Conservation (phyloP, 768 basidiomycete genomes). For the Boletus sp. region DNA sequence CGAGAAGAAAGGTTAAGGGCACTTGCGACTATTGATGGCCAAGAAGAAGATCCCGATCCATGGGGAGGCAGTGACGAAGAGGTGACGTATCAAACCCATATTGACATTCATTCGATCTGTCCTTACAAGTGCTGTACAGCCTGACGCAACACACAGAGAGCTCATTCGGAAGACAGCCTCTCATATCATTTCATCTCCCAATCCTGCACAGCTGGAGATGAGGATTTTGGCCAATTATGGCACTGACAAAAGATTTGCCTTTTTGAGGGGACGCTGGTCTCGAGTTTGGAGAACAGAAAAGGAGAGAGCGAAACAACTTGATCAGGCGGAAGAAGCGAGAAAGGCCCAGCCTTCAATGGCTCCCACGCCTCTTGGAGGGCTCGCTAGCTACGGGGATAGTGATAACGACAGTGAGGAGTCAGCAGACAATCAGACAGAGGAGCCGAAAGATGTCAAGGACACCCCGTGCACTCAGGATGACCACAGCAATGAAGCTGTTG, state of each 20-base stretch:
- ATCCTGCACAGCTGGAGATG: conserved; percentile 81
- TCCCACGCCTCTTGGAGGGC: conserved; percentile 42
- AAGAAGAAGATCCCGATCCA: conserved; percentile 40
- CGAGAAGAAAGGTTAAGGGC: conserved; percentile 68
- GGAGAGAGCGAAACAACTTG: conserved; percentile 40
- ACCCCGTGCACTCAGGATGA: background rate
- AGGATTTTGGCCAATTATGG: conserved; percentile 87
- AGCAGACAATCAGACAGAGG: conserved; percentile 22
- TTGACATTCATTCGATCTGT: background rate
- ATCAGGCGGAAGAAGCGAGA: conserved; percentile 23
- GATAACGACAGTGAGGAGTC: conserved; percentile 41
- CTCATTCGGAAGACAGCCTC: conserved; percentile 75
- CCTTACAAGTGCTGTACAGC: conserved; percentile 38
- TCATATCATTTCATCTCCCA: conserved; percentile 68
- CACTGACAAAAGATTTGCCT: conserved; percentile 73
- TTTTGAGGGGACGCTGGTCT: conserved; percentile 76
- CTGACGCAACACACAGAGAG: conserved; percentile 54
- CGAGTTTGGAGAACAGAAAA: conserved; percentile 60
- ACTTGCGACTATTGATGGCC: conserved; percentile 44
- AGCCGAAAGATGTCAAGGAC: background rate
- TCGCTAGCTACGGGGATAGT: conserved; percentile 62
- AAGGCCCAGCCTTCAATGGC: conserved; percentile 8
- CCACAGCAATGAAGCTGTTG: conserved; percentile 17
- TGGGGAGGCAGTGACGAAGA: conserved; percentile 77
- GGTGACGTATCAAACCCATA: conserved; percentile 34